A percentile compares a stretch with the other conserved stretches of the same genome.
These are phyloP conservation scores for Metschnikowia henanensis DNA, from an alignment of 805 yeast species.

Conservation along the genomic window DNA sequence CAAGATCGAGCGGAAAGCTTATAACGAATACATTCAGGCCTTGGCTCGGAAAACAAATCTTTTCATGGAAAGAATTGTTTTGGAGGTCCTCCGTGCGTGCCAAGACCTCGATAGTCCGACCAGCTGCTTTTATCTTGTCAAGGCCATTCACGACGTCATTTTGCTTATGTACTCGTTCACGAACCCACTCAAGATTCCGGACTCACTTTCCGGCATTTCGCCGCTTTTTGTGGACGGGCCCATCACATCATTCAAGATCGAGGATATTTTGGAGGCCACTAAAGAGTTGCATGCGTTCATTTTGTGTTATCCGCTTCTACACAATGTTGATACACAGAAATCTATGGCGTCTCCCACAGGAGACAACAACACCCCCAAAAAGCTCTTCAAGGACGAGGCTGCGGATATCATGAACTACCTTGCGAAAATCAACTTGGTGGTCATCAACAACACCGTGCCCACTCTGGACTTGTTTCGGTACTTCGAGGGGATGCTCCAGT, in stretches of 20 bases:
- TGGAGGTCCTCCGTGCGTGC: conserved; percentile 13
- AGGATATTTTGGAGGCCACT: conserved; percentile 10
- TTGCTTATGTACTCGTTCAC: conserved; percentile 15
- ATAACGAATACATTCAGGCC: conserved; percentile 14
- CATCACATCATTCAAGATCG: conserved; percentile 5
- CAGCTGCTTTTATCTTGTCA: conserved; percentile 13
- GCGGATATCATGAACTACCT: conserved; percentile 10
- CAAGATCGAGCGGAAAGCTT: conserved; percentile 13
- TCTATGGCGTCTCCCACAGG: neutral
- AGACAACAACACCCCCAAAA: conserved; percentile 13
- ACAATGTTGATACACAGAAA: neutral
- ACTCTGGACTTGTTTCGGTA: conserved; percentile 30
- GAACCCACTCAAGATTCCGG: conserved; percentile 16
- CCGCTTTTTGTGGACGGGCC: neutral
- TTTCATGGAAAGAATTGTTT: conserved; percentile 13
- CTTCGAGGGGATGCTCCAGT: conserved; percentile 27
- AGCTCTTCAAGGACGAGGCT: conserved; percentile 10
- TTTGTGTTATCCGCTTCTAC: conserved; percentile 2
- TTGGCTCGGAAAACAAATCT: conserved; percentile 11
- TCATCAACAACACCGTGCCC: conserved; percentile 18
- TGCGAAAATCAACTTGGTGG: conserved; percentile 12
- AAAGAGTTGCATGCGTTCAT: conserved; percentile 6
- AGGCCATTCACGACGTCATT: conserved; percentile 13
- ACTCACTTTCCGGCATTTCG: conserved; percentile 6
- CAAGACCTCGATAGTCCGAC: conserved; percentile 5